These are phyloP conservation scores for Acer saccharum DNA, from an alignment of 345 rosid genomes.

Conservation along the genomic window DNA sequence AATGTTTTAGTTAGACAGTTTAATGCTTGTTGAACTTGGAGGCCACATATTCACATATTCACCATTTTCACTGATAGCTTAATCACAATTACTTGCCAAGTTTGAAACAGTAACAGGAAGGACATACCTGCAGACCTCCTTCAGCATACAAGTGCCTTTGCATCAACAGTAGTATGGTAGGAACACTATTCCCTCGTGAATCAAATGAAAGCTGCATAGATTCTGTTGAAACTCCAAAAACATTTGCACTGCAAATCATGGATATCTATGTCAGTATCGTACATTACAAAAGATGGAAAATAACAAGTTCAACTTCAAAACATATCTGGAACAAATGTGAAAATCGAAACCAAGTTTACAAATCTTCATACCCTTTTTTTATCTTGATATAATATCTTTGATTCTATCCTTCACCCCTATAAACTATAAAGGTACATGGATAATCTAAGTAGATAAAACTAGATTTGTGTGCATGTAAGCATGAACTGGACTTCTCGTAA, in stretches of 20 bases:
- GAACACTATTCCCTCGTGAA: constrained; percentile 90
- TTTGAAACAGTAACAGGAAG: constrained; percentile 3
- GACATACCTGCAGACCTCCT: constrained; percentile 79
- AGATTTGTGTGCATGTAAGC: neutral
- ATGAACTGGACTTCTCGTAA: neutral
- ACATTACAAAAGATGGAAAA: neutral
- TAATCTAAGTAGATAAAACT: neutral
- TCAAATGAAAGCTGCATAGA: constrained; percentile 97
- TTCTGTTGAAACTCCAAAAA: constrained; percentile 95
- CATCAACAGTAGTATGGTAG: constrained; percentile 81
- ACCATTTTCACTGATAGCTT: neutral
- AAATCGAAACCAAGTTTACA: neutral
- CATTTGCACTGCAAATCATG: constrained; percentile 67
- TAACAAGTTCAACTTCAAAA: neutral
- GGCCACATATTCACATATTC: neutral
- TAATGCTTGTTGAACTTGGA: neutral
- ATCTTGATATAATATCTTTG: neutral
- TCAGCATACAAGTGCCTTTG: constrained; percentile 80
- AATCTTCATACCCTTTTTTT: neutral
- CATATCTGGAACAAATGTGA: neutral
- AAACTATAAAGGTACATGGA: neutral
- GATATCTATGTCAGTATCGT: constrained; percentile 8
- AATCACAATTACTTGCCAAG: constrained; percentile 8
- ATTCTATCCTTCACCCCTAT: neutral
- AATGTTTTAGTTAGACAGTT: constrained; percentile 7